A percentile compares a stretch with the other conserved stretches of the same genome.
These are phyloP conservation scores for Colletotrichum sp. DNA, from an alignment of 2,329 filamentous ascomycete species.

Conservation along the genomic window DNA sequence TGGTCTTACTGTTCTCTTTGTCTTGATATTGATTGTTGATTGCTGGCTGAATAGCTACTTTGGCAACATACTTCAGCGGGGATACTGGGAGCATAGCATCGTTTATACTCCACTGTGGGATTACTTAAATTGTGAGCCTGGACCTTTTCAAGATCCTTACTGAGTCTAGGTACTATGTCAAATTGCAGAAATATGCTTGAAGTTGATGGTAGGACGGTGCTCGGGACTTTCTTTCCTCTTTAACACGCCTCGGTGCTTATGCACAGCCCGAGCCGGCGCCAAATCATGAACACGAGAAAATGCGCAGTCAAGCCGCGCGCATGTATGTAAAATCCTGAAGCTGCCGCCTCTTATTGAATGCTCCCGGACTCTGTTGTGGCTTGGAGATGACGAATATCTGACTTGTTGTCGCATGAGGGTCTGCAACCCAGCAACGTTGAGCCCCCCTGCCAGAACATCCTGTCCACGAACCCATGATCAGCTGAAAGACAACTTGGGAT, in stretches of 20 bases:
- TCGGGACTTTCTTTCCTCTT: not conserved
- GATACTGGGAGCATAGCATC: not conserved
- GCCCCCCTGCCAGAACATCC: not conserved
- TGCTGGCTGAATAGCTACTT: not conserved
- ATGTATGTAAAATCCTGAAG: not conserved
- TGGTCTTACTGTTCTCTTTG: not conserved
- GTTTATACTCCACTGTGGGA: not conserved
- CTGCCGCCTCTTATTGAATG: not conserved
- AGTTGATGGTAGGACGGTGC: not conserved
- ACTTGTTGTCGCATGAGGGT: not conserved
- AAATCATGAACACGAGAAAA: not conserved
- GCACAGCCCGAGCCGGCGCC: not conserved
- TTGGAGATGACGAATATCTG: not conserved
- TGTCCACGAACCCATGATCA: not conserved
- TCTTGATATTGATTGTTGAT: too few relatives aligned
- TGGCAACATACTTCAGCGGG: accelerated
- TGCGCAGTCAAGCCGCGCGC: not conserved
- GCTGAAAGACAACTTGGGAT: not conserved
- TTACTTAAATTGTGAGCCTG: not conserved
- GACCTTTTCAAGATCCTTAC: not conserved
- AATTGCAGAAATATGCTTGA: not conserved
- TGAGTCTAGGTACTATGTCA: not conserved
- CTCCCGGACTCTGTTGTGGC: not conserved
- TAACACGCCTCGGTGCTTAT: not conserved
- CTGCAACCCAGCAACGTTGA: not conserved